Evolutionary conservation across 441 rosid genomes (phyloP).

Genomic region (Euphorbia celastroides): DNA sequence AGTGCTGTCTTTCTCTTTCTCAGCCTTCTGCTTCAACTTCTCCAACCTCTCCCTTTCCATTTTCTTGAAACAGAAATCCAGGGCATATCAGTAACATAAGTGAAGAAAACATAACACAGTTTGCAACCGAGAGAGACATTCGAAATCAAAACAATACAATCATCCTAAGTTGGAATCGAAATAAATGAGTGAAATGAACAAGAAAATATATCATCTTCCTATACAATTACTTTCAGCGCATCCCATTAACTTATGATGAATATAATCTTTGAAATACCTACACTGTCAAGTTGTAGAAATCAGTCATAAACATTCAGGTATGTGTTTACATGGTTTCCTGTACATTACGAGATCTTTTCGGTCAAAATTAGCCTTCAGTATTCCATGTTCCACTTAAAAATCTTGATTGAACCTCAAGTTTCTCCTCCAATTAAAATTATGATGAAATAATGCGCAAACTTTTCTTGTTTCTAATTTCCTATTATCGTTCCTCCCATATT

Average conservation of each 20-base stretch:
- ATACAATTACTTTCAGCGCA: neutral
- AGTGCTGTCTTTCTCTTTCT: conserved; percentile 43
- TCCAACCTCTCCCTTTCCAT: conserved; percentile 76
- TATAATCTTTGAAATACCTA: no score
- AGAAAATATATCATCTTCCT: neutral
- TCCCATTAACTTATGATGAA: neutral
- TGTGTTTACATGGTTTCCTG: no score
- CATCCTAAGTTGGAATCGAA: neutral
- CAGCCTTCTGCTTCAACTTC: conserved; percentile 50
- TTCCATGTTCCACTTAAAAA: no score
- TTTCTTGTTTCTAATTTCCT: no score
- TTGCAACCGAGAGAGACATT: neutral
- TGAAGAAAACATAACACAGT: neutral
- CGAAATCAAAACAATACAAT: neutral
- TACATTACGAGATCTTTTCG: no score
- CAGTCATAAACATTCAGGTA: no score
- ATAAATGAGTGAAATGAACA: neutral
- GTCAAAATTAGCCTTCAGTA: no score
- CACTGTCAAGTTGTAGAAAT: no score
- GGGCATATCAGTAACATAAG: neutral
- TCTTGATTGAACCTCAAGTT: no score
- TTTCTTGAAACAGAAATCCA: conserved; percentile 43
- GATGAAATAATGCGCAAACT: no score
- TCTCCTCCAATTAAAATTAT: no score
- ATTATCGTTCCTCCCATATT: neutral